Percentiles rank a stretch among this genome's conserved stretches.
Evolutionary conservation across 345 rosid species (phyloP).

Genomic region (Triadica sebifera): DNA sequence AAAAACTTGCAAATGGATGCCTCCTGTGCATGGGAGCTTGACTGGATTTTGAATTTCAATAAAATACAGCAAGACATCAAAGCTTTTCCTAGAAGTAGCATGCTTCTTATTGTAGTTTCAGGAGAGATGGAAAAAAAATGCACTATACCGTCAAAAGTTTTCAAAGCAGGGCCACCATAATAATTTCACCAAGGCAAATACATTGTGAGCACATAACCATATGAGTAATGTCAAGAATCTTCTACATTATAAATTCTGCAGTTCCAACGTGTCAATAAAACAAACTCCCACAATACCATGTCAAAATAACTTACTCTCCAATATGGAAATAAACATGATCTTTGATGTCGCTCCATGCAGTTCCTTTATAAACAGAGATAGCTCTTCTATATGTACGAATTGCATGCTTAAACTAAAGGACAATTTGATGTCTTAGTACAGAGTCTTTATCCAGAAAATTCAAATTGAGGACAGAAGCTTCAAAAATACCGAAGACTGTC

Average conservation of each 20-base stretch:
- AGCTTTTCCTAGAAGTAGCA: background rate
- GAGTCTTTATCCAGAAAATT: background rate
- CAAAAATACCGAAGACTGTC: background rate
- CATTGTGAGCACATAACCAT: background rate
- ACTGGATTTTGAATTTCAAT: background rate
- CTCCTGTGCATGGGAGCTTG: background rate
- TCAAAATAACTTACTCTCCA: constrained; percentile 73
- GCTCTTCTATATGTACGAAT: constrained; percentile 89
- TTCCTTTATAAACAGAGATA: constrained; percentile 75
- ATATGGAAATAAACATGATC: constrained; percentile 94
- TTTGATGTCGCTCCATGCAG: constrained; percentile 85
- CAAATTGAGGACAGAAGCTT: background rate
- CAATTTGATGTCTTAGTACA: background rate
- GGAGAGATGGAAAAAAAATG: background rate
- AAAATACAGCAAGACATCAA: background rate
- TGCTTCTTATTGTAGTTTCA: background rate
- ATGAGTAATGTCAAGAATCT: constrained; percentile 22
- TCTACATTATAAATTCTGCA: constrained; percentile 14
- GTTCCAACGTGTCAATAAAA: background rate
- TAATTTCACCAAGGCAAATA: background rate
- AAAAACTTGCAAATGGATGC: background rate
- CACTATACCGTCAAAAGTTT: background rate
- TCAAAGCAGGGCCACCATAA: background rate
- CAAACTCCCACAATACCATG: constrained; percentile 18
- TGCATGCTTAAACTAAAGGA: constrained; percentile 57